Percentiles rank a stretch among this genome's conserved stretches.
Evolutionary conservation across 1,139 yeast species (phyloP).

Genomic region (Blastobotrys ciferrii): DNA sequence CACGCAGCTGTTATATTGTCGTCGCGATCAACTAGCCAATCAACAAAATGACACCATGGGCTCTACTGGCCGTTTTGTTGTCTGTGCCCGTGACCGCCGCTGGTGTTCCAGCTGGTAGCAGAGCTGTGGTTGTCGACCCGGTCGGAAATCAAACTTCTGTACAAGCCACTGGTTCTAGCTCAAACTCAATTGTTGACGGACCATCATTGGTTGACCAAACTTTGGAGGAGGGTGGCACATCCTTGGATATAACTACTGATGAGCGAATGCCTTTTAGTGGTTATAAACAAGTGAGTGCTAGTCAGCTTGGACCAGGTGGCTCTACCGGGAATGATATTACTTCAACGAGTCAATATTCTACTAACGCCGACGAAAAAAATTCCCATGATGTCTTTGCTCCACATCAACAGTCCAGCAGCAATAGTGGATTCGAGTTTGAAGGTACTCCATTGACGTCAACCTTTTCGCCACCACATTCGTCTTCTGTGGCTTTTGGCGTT

Average conservation of each 20-base stretch:
- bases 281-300: neutral
- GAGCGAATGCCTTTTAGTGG: neutral
- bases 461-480: too few species aligned
- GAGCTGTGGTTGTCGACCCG: slow-evolving; percentile 2
- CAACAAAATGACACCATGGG: slow-evolving; percentile 7
- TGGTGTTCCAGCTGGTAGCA: slow-evolving; percentile 5
- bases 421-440: too few species aligned
- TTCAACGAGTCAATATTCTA: neutral
- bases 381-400: neutral
- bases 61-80: neutral
- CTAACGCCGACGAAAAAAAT: neutral
- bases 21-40: neutral
- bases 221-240: too few species aligned
- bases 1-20: neutral
- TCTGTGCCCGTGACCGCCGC: neutral
- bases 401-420: neutral
- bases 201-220: too few species aligned
- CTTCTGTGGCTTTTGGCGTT: too few species aligned
- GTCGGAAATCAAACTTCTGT: neutral
- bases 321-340: too few species aligned
- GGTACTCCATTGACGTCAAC: neutral
- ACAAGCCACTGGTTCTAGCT: slow-evolving; percentile 4
- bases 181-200: neutral
- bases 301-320: neutral
- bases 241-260: too few species aligned